A percentile compares a stretch with the other conserved stretches of the same genome.
These are phyloP conservation scores for Scedosporium aurantiacum DNA, from an alignment of 2,329 filamentous ascomycete genomes.

Conservation along the genomic window DNA sequence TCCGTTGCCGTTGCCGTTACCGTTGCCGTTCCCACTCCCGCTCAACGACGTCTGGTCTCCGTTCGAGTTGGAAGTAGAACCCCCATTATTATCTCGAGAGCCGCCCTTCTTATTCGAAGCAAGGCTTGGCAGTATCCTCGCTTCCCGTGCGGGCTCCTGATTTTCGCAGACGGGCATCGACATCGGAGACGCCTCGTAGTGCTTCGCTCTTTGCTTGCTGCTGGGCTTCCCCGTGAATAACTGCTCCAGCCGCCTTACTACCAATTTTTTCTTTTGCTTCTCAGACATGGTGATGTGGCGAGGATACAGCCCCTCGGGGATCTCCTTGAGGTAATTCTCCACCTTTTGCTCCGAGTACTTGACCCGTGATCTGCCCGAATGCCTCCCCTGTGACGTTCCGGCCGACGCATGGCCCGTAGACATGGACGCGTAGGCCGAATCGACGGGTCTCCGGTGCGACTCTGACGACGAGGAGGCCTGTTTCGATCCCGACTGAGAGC, in stretches of 20 bases:
- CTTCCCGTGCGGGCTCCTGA: slow-evolving; percentile 33
- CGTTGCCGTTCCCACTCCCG: slow-evolving; percentile 14
- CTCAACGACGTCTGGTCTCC: slow-evolving; percentile 32
- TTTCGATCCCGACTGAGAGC: slow-evolving; percentile 33
- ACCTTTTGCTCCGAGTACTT: slow-evolving; percentile 48
- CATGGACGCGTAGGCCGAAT: slow-evolving; percentile 61
- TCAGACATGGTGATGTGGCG: slow-evolving; percentile 54
- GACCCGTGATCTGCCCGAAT: slow-evolving; percentile 22
- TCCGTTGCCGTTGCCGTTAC: slow-evolving; percentile 21
- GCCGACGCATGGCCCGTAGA: slow-evolving; percentile 38
- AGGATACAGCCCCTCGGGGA: slow-evolving; percentile 58
- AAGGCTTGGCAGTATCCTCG: slow-evolving; percentile 30
- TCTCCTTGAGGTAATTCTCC: slow-evolving; percentile 60
- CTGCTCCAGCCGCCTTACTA: slow-evolving; percentile 67
- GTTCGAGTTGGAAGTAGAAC: slow-evolving; percentile 35
- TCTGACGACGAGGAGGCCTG: slow-evolving; percentile 41
- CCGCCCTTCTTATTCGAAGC: slow-evolving; percentile 25
- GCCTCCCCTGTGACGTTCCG: slow-evolving; percentile 24
- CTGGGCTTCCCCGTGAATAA: slow-evolving; percentile 61
- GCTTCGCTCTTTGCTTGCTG: slow-evolving; percentile 14
- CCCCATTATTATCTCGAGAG: slow-evolving; percentile 26
- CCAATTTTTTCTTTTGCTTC: slow-evolving; percentile 62
- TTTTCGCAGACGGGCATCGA: slow-evolving; percentile 1
- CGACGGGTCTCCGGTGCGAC: slow-evolving; percentile 41
- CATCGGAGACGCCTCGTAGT: slow-evolving; percentile 10